Base-by-base conservation (phyloP, 2,329 filamentous ascomycete genomes). In the Trichoderma sp. region DNA sequence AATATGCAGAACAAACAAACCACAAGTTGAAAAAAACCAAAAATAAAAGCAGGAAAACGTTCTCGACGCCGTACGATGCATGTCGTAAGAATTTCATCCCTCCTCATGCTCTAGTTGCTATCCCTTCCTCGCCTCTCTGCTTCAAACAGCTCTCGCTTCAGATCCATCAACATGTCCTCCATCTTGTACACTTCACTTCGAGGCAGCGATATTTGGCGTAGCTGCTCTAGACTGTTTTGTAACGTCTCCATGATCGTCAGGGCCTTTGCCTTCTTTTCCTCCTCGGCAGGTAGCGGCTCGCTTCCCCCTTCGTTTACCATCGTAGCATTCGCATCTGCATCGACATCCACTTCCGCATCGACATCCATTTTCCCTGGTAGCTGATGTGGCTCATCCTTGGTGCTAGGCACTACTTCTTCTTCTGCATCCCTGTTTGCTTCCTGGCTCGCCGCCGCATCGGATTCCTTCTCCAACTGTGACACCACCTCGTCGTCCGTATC, bases 111-210 rank as follows among this genome's bases (percentile, higher is more conserved):
- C 69, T 70, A 28, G 36, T 61, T 72, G 36, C 36, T 56, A 12
- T 70, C 74, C 72, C 86, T 80, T 47, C 88, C 86, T 73, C 92
- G 86, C 76, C 84, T 84, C 76, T 90, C 90, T 18, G 93, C 93
- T 71, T 91, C 89, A 79, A 92, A 92, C 66, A 95, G 86, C 79
- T 92, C 90, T 74, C 88, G 86, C 80, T 92, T 91, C 74, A 95
- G 89, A 79, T 95, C 92, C 83, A 95, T 93, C 78, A 96, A 85
- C 76, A 93, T 83, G 78, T 95, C 91, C 77, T 96, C 93, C 75
- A 96, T 86, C 78, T 91, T 86, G 72, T 90, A 86, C 68, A 94
- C 88, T 73, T 93, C 90, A 12, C 88, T 84, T 12, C 88, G 86
- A 18, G 89, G 89, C 56, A 97, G 81, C 18, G 87, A 84, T 26